Conservation (phyloP, 306 rosid genomes). For the Citrullus amarus region DNA sequence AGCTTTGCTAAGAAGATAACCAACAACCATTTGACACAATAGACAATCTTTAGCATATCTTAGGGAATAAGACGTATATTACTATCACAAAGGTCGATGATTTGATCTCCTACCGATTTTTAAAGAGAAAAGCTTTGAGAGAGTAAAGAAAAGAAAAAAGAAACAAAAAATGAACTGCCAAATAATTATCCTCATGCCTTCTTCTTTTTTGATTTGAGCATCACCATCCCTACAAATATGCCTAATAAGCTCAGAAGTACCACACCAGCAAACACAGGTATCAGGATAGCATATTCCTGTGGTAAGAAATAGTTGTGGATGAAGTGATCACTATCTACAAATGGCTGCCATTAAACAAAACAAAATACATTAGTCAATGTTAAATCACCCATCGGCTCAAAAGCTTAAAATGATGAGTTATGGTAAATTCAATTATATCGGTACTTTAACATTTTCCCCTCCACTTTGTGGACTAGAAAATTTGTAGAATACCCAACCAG, state of each 20-base stretch:
- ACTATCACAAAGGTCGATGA: background rate
- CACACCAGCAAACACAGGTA: conserved; percentile 69
- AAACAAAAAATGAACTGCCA: no score
- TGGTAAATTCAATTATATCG: no score
- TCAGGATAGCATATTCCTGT: conserved; percentile 74
- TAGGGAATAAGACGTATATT: background rate
- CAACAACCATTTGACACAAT: background rate
- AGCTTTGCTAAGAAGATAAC: background rate
- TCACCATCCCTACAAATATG: conserved; percentile 65
- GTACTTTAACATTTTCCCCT: background rate
- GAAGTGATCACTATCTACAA: conserved; percentile 81
- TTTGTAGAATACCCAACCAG: background rate
- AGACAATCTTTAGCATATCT: background rate
- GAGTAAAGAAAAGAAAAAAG: background rate
- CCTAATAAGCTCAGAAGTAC: conserved; percentile 64
- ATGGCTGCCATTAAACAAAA: conserved; percentile 55
- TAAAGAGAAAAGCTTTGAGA: no score
- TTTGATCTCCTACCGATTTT: background rate
- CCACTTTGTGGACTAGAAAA: background rate
- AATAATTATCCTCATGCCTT: conserved; percentile 27
- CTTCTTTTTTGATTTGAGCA: conserved; percentile 95
- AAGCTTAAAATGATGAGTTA: background rate
- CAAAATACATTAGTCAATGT: background rate
- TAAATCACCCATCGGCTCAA: background rate
- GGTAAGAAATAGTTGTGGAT: conserved; percentile 75